Evolutionary conservation across 2,329 filamentous ascomycete species (phyloP), one percentile per base, ranked within the genome.

Genomic region (Talaromyces sp.): DNA sequence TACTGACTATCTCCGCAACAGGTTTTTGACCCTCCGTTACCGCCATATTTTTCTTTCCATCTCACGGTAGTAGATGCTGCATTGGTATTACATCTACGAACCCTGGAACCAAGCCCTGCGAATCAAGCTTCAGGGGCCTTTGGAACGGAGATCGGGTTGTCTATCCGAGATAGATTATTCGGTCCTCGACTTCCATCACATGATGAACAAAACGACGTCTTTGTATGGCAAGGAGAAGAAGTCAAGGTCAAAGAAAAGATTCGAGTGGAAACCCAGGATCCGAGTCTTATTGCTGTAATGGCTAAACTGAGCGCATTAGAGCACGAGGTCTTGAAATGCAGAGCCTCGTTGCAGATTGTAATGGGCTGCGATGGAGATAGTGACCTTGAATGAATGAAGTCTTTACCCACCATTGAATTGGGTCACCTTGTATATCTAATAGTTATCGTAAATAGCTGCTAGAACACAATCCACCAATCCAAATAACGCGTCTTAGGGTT

Each of bases 161-260:
- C 80, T 60, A 69, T 87, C 50, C 78, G 84, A 53, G 81, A 84
- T 59, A 77, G 81, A 21, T 70, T 87, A 10, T 77, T 79, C 57
- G 78, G 77, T 1, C 66, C 68, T 46, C 70, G 69, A 53, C 79
- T 85, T 17, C 78, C 87, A 2, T 85, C 87, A 64, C 89, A 92
- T 70, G 89, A 92, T 72, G 93, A 97, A 73, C 85, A 87, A 62
- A 88, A 93, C 60, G 82, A 85, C 37, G 77, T 89, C 0, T 97
- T 96, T 71, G 78, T 77, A 3, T 97, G 82, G 73, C 78, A 77
- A 13, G 82, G 83, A 4, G 81, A 85, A 57, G 85, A 94, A 61
- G 91, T 97, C 2, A 87, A 85, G 63, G 93, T 97, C 46, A 85
- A 87, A 64, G 93, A 97, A 71, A 97, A 97, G 76, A 84, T 96